Percentiles rank a stretch among this genome's conserved stretches.
These are phyloP conservation scores for Microsporum canis DNA, from an alignment of 2,329 filamentous ascomycete genomes.

Conservation along the genomic window DNA sequence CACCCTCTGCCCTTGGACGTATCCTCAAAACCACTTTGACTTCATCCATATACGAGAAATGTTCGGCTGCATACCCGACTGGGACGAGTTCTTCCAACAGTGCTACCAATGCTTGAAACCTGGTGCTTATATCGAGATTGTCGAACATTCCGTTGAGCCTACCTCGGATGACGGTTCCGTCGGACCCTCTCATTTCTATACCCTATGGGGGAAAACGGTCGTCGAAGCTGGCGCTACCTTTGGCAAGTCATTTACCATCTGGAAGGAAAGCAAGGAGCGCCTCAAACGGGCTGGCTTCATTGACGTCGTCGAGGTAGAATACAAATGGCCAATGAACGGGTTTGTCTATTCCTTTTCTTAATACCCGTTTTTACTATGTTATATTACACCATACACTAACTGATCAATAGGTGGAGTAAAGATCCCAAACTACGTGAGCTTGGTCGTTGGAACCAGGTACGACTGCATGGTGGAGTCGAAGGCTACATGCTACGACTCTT, in stretches of 20 bases:
- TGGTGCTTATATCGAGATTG: constrained; percentile 29
- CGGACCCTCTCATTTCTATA: constrained; percentile 15
- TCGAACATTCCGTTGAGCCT: constrained; percentile 19
- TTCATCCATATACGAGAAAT: constrained; percentile 39
- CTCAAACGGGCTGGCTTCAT: constrained; percentile 34
- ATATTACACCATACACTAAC: background rate
- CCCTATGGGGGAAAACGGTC: constrained; percentile 14
- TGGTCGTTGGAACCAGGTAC: constrained; percentile 5
- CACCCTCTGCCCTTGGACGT: constrained; percentile 31
- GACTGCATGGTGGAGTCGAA: constrained; percentile 3
- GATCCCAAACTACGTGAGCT: constrained; percentile 15
- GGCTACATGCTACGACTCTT: constrained; percentile 8
- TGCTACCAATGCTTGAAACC: constrained; percentile 28
- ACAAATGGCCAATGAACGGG: constrained; percentile 30
- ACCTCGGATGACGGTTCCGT: constrained; percentile 17
- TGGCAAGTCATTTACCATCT: constrained; percentile 20
- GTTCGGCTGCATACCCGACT: constrained; percentile 37
- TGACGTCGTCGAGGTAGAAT: constrained; percentile 33
- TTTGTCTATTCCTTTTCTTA: background rate
- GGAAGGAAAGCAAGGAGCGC: constrained; percentile 18
- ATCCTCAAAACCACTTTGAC: constrained; percentile 27
- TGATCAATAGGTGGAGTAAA: constrained; percentile 28
- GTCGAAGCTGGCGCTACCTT: constrained; percentile 14
- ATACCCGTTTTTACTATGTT: background rate
- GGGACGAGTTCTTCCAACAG: constrained; percentile 33